phyloP scores from a whole-genome alignment of 2,329 filamentous ascomycete genomes.

The Cladosporium sp. region DNA sequence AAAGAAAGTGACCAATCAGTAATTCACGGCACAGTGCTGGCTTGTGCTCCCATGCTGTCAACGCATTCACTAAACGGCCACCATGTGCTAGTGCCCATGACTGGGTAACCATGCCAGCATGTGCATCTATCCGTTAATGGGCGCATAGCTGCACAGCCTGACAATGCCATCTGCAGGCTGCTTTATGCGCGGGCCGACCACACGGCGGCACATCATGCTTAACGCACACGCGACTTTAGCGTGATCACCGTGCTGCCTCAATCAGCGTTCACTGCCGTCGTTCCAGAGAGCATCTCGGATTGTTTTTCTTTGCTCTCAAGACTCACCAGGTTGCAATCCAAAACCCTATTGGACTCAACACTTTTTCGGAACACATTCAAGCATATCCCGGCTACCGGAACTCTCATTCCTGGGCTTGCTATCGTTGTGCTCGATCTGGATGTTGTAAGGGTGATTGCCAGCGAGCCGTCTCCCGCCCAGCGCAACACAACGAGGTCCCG shows the following conservation, averaged over 20 bases:
- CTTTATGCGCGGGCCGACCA: conserved; percentile 9
- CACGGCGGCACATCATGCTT: conserved; percentile 4
- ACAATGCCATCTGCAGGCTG: conserved; percentile 14
- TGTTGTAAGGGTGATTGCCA: conserved; percentile 2
- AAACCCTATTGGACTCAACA: conserved; percentile 1
- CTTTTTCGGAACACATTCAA: background rate
- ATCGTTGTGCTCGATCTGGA: conserved; percentile 7
- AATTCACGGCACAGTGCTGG: background rate
- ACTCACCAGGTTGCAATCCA: background rate
- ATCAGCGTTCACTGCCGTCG: conserved; percentile 2
- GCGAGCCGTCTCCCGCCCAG: conserved; percentile 8
- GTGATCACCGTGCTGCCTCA: conserved; percentile 4
- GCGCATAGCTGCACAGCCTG: conserved; percentile 10
- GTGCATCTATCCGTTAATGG: conserved; percentile 8
- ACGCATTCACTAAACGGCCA: conserved; percentile 6
- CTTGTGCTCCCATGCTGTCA: conserved; percentile 12
- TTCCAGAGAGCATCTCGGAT: background rate
- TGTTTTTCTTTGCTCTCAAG: conserved; percentile 9
- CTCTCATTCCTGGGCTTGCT: conserved; percentile 1
- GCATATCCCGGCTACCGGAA: conserved; percentile 11
- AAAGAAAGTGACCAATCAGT: background rate
- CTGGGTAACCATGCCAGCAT: conserved; percentile 8
- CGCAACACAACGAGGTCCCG: background rate
- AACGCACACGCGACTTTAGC: conserved; percentile 1
- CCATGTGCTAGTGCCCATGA: conserved; percentile 13